These are phyloP conservation scores for Podaxis sp. DNA, from an alignment of 768 basidiomycete genomes.

Conservation along the genomic window DNA sequence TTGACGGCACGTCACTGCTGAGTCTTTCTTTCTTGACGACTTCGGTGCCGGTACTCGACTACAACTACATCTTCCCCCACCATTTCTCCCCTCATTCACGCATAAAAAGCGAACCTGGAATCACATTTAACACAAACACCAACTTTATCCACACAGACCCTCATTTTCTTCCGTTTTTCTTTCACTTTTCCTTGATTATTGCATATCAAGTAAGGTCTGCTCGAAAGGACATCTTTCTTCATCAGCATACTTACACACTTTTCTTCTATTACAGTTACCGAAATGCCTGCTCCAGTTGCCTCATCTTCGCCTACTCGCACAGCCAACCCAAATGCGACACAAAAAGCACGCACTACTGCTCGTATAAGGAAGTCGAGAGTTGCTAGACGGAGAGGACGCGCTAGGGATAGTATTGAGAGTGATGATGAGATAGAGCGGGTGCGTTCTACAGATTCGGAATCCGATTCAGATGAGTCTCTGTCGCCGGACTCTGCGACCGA, in stretches of 20 bases:
- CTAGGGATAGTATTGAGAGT: slow-evolving; percentile 55
- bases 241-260: slow-evolving; percentile 2
- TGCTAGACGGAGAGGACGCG: slow-evolving; percentile 64
- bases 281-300: slow-evolving; percentile 46
- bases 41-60: slow-evolving; percentile 32
- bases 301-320: slow-evolving; percentile 33
- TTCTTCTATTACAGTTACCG: slow-evolving; percentile 24
- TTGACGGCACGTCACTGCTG: slow-evolving; percentile 19
- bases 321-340: slow-evolving; percentile 26
- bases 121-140: slow-evolving; percentile 17
- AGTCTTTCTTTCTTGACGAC: slow-evolving; percentile 22
- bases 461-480: slow-evolving; percentile 53
- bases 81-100: slow-evolving; percentile 15
- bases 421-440: slow-evolving; percentile 81
- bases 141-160: slow-evolving; percentile 20
- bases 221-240: slow-evolving; percentile 11
- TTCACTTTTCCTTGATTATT: slow-evolving; percentile 16
- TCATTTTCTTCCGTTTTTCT: slow-evolving; percentile 22
- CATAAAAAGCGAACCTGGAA: slow-evolving; percentile 12
- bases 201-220: slow-evolving; percentile 35
- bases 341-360: slow-evolving; percentile 33
- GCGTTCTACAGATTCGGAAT: slow-evolving; percentile 62
- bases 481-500: slow-evolving; percentile 54
- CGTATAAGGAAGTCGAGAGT: slow-evolving; percentile 41
- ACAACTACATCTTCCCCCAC: slow-evolving; percentile 23